Evolutionary conservation across 2,329 filamentous ascomycete species (phyloP), one percentile per base, ranked within the genome.

Genomic region (Diaporthe sp.): DNA sequence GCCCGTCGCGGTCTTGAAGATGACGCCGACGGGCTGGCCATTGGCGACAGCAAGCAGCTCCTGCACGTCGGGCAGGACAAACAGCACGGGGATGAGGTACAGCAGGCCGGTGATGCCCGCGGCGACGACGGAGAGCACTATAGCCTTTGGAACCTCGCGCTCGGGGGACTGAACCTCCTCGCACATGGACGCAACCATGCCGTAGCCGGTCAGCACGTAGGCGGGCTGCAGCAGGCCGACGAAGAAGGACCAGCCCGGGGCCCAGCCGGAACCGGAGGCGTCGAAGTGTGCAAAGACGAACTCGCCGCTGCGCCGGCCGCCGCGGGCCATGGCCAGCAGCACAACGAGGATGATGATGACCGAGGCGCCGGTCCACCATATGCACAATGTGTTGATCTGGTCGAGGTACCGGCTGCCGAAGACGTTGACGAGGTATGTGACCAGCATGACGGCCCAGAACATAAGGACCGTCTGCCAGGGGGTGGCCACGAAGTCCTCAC

Each of bases 1-100:
- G 1, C 93, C 93, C 0, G 94, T 95, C 13, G 92, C 93, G 0
- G 86, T 91, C 83, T 94, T 94, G 88, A 96, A 96, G 42, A 96
- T 85, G 5, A 92, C 85, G 12, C 92, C 93, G 76, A 96, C 93
- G 1, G 94, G 94, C 79, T 96, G 94, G 12, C 92, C 92, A 78
- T 91, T 94, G 30, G 92, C 88, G 19, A 93, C 92, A 2, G 83
- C 81, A 37, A 94, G 89, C 22, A 96, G 88, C 61, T 86, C 82
- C 76, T 90, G 78, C 9, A 95, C 88, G 66, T 93, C 88, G 0
- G 94, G 93, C 37, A 96, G 86, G 47, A 95, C 92, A 81, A 96
- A 95, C 35, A 96, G 87, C 76, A 96, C 88, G 0, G 93, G 93
- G 56, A 96, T 89, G 19, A 95, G 82, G 81, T 94, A 95, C 77